Base-by-base conservation (phyloP, 2,329 filamentous ascomycete genomes). In the Paramyrothecium sp. region DNA sequence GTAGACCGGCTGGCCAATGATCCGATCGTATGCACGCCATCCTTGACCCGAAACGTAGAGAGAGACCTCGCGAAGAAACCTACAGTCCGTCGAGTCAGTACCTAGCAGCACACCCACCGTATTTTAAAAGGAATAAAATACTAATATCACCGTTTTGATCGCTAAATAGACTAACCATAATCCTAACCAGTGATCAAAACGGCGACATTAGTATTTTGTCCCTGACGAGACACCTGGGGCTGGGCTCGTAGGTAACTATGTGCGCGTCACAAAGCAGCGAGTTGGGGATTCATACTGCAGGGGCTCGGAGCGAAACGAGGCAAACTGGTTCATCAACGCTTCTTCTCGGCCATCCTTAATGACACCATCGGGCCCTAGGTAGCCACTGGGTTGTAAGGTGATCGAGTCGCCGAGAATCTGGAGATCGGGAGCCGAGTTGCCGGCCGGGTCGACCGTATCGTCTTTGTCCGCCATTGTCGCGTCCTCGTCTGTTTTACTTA, bases 51-150 rank as follows among this genome's bases (percentile, higher is more conserved):
- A 94, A 61, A 98, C 90, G 75, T 98, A 93, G 34, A 97, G 82
- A 51, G 91, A 95, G 34, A 99, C 89, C 78, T 99, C 95, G 64
- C 92, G 91, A 30, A 98, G 85, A 72, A 98, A 98, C 62, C 92
- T 89, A 77, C 7, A 54, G n/a, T 48, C 38, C 22, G 44, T 20
- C 30, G 19, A 19, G 23, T 49, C 20, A 23, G 19, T n/a, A n/a
- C n/a, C n/a, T n/a, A n/a, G n/a, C n/a, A n/a, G n/a, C n/a, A n/a
- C n/a, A n/a, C n/a, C n/a, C n/a, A n/a, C n/a, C n/a, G n/a, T n/a
- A n/a, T n/a, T n/a, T n/a, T n/a, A n/a, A n/a, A n/a, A n/a, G n/a
- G n/a, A n/a, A n/a, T n/a, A n/a, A n/a, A n/a, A n/a, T n/a, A n/a
- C n/a, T n/a, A n/a, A n/a, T n/a, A n/a, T n/a, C n/a, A n/a, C n/a